Base-by-base conservation (phyloP, 1,284 basidiomycete genomes). In the Sparassis latifolia region DNA sequence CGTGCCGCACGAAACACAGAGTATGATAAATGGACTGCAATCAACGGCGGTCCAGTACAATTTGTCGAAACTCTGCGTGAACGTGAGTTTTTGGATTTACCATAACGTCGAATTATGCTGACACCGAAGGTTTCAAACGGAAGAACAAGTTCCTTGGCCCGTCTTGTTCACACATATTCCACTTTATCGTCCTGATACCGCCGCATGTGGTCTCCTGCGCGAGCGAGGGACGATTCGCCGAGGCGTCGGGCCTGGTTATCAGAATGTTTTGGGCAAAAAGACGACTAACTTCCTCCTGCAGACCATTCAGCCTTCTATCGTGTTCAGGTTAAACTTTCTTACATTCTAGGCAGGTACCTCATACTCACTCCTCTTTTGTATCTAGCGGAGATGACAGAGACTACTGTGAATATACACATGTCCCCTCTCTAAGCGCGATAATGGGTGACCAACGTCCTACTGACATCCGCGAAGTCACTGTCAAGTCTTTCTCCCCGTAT, bases 311-410 rank as follows among this genome's bases (percentile, higher is more conserved):
- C 92, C 92, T 10, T 66, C 70, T 10, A 60, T 84, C 1, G 74
- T 94, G 3, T 88, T 89, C 65, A 90, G 84, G 87, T 88, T 56
- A 55, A 77, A 55, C 40, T 7, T 7, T 37, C 35, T 7, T 37
- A 12, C 35, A 12, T 7, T 37, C 6, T 37, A 12, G 20, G 20
- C 20, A 20, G 20, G 20, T 20, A 20, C 20, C 20, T 20, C 20
- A 20, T 10, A 10, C 42, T 41, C 3, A 41, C 31, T 30, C 41
- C 38, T 10, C n/a, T 47, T 48, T 50, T 33, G 5, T 20, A 20
- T 42, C 50, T 60, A 92, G 89, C 58, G 92, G 87, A 7, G 91
- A 95, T 64, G 89, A 95, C 67, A 88, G 89, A 56, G 92, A 95
- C 63, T 91, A 91, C 56, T 95, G 92, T 66, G 87, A 91, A 71